Evolutionary conservation across 192 early-diverging fungal genomes (phyloP).

Genomic region (Ambispora gerdemannii): DNA sequence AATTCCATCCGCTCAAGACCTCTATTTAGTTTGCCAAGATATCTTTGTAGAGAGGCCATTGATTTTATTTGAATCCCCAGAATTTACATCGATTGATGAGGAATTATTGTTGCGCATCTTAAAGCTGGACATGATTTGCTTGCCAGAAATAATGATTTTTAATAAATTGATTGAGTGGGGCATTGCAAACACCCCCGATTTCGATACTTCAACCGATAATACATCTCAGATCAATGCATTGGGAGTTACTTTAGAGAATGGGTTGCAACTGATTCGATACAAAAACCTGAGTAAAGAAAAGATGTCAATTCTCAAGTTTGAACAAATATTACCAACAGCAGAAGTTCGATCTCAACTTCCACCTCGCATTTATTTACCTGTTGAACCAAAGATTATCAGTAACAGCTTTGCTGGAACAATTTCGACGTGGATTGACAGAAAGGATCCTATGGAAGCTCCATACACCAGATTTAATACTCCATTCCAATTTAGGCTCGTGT

Average conservation of each 20-base stretch:
- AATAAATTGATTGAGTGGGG: constrained; percentile 18
- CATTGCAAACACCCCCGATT: constrained; percentile 8
- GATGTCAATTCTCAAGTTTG: background rate
- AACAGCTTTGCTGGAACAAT: constrained; percentile 6
- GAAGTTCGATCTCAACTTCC: background rate
- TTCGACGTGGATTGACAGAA: background rate
- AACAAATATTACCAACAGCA: background rate
- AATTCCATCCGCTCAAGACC: background rate
- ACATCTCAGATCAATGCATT: background rate
- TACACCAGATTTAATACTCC: background rate
- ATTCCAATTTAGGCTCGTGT: background rate
- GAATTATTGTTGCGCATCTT: background rate
- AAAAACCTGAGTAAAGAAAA: background rate
- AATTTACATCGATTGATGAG: background rate
- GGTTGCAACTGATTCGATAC: background rate
- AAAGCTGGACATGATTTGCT: background rate
- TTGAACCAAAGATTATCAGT: background rate
- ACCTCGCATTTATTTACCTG: background rate
- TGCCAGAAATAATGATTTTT: constrained; percentile 1
- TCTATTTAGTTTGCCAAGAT: constrained; percentile 20
- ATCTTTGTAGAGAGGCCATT: background rate
- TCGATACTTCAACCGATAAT: background rate
- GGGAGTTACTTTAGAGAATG: background rate
- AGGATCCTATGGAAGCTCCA: background rate
- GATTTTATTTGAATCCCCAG: constrained; percentile 8